Evolutionary conservation across 2,329 filamentous ascomycete genomes (phyloP).

Genomic region (Corniculantispora saksenae): DNA sequence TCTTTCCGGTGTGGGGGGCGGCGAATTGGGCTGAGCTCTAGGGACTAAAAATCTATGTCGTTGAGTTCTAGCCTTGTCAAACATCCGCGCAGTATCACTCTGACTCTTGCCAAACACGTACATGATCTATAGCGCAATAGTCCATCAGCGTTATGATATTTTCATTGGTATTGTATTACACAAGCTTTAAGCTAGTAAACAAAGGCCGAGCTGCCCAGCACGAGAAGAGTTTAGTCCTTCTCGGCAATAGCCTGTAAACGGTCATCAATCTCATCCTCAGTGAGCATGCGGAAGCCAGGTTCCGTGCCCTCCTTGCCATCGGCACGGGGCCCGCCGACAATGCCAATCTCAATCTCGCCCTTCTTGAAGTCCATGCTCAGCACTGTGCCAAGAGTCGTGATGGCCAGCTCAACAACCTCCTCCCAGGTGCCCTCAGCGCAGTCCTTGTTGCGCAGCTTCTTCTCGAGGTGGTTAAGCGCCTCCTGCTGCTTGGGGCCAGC

Average conservation of each 20-base stretch:
- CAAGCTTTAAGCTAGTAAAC: conserved; percentile 11
- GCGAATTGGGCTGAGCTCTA: too few species aligned
- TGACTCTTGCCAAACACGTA: too few species aligned
- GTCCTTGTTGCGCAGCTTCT: conserved; percentile 99
- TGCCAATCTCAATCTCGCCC: conserved; percentile 95
- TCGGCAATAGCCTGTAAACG: conserved; percentile 96
- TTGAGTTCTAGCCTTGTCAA: too few species aligned
- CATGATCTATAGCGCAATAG: too few species aligned
- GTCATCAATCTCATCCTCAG: conserved; percentile 98
- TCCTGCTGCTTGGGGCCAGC: conserved; percentile 98
- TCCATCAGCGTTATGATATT: not conserved
- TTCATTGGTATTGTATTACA: conserved; percentile 15
- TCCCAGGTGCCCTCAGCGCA: conserved; percentile 89
- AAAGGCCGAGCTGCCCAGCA: not conserved
- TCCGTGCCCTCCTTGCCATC: conserved; percentile 84
- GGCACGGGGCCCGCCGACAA: conserved; percentile 82
- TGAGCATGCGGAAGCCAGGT: conserved; percentile 80
- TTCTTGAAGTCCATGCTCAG: conserved; percentile 99
- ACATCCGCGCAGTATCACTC: too few species aligned
- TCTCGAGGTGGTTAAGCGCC: conserved; percentile 96
- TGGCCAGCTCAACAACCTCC: conserved; percentile 95
- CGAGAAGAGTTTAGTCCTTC: conserved; percentile 75
- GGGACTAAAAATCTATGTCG: too few species aligned
- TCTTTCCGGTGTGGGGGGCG: too few species aligned
- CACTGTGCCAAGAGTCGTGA: conserved; percentile 91